Percentiles rank a stretch among this genome's conserved stretches.
phyloP scores from a whole-genome alignment of 208 protist species.

The Strigomonas oncopelti region DNA sequence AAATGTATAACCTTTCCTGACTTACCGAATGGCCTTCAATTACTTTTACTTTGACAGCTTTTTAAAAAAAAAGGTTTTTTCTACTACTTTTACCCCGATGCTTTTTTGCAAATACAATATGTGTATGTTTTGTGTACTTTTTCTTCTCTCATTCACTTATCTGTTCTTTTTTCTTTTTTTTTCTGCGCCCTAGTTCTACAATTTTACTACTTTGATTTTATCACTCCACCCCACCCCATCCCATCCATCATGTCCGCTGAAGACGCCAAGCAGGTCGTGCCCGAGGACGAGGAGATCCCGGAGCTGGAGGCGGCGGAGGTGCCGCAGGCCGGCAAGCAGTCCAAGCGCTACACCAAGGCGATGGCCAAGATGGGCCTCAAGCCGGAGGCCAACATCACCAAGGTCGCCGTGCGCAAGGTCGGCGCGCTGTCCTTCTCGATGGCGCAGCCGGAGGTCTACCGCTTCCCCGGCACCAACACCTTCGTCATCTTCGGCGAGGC shows the following conservation, averaged over 20 bases:
- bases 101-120: too few species aligned
- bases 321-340: slow-evolving; percentile 63
- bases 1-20: too few species aligned
- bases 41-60: too few species aligned
- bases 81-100: too few species aligned
- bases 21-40: too few species aligned
- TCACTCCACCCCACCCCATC: too few species aligned
- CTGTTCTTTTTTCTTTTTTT: too few species aligned
- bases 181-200: too few species aligned
- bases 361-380: slow-evolving; percentile 97
- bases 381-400: slow-evolving; percentile 87
- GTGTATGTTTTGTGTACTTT: too few species aligned
- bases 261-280: slow-evolving; percentile 51
- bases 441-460: slow-evolving; percentile 95
- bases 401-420: slow-evolving; percentile 92
- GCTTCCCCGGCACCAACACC: slow-evolving; percentile 92
- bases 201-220: too few species aligned
- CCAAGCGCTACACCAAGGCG: slow-evolving; percentile 95
- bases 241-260: slow-evolving; percentile 21
- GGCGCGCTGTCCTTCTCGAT: slow-evolving; percentile 91
- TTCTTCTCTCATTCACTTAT: too few species aligned
- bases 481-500: slow-evolving; percentile 98
- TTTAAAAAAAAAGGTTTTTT: too few species aligned
- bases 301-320: slow-evolving; percentile 72
- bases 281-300: slow-evolving; percentile 63